These are phyloP conservation scores for Polytrichum formosum DNA, from an alignment of 225 moss, liverwort and hornwort species.

Conservation along the genomic window DNA sequence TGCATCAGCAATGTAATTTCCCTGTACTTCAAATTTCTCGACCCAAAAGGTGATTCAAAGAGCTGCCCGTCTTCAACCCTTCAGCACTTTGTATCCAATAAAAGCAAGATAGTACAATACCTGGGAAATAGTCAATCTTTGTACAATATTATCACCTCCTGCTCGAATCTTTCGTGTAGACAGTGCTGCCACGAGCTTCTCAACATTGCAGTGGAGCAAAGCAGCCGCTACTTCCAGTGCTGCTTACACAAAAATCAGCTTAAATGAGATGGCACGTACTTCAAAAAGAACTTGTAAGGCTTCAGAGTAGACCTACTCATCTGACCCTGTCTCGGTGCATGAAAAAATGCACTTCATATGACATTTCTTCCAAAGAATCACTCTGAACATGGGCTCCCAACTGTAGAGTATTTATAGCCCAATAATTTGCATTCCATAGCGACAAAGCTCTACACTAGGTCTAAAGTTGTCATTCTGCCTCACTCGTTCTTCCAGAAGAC, in stretches of 20 bases:
- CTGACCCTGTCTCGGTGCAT: background rate
- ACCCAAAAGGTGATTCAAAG: too few species aligned
- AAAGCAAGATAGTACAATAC: slow-evolving; percentile 18
- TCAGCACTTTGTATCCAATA: background rate
- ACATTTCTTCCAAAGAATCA: too few species aligned
- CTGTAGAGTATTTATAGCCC: too few species aligned
- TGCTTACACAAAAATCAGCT: slow-evolving; percentile 22
- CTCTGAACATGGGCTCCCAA: too few species aligned
- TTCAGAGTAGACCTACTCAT: background rate
- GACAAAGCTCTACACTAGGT: too few species aligned
- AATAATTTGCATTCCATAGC: too few species aligned
- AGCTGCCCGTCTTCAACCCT: background rate
- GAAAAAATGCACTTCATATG: too few species aligned
- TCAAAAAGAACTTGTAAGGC: too few species aligned
- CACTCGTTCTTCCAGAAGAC: too few species aligned
- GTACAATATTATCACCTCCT: slow-evolving; percentile 92
- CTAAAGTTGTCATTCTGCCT: too few species aligned
- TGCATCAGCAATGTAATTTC: too few species aligned
- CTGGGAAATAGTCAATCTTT: slow-evolving; percentile 81
- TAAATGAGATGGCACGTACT: background rate
- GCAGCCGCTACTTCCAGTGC: slow-evolving; percentile 74
- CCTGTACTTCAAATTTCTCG: too few species aligned
- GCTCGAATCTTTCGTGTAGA: slow-evolving; percentile 86
- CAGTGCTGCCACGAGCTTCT: slow-evolving; percentile 75
- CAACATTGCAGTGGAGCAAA: slow-evolving; percentile 83